These are phyloP conservation scores for Plasmodium cynomolgi DNA, from an alignment of 169 alveolate species.

Conservation along the genomic window DNA sequence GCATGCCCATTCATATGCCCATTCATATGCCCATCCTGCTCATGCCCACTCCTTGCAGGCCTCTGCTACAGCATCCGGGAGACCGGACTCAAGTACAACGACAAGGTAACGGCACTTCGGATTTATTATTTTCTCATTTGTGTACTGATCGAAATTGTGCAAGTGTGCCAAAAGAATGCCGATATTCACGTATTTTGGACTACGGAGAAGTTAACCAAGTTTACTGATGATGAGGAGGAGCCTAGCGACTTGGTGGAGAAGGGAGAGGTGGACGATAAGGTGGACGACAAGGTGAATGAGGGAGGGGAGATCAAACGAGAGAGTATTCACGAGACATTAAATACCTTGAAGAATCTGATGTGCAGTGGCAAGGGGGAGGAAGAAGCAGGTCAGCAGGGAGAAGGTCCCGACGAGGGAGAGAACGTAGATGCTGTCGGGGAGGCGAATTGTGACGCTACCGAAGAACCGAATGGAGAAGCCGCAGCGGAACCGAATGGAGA, in stretches of 20 bases:
- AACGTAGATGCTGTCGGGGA: not conserved
- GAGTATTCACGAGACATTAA: slow-evolving; percentile 25
- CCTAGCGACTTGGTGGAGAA: not conserved
- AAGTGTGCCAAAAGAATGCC: slow-evolving; percentile 11
- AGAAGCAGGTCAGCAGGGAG: not conserved
- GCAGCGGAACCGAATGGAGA: not conserved
- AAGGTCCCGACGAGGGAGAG: not conserved
- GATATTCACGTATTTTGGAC: slow-evolving; percentile 37
- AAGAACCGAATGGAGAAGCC: too few species aligned
- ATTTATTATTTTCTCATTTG: slow-evolving; percentile 30
- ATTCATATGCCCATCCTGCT: not conserved
- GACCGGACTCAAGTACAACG: slow-evolving; percentile 31
- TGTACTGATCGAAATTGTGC: not conserved
- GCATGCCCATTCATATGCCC: not conserved
- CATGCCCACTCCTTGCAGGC: not conserved
- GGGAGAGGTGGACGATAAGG: not conserved
- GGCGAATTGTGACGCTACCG: too few species aligned
- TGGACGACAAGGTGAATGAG: not conserved
- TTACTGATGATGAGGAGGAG: slow-evolving; percentile 1
- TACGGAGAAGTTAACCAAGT: not conserved
- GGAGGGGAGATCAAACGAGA: not conserved
- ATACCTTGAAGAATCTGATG: slow-evolving; percentile 10
- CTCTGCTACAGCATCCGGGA: slow-evolving; percentile 37
- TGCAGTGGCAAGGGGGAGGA: not conserved
- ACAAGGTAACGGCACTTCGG: slow-evolving; percentile 29